Conservation (phyloP, 495 filamentous ascomycete species). For the Talaromyces wortmannii region DNA sequence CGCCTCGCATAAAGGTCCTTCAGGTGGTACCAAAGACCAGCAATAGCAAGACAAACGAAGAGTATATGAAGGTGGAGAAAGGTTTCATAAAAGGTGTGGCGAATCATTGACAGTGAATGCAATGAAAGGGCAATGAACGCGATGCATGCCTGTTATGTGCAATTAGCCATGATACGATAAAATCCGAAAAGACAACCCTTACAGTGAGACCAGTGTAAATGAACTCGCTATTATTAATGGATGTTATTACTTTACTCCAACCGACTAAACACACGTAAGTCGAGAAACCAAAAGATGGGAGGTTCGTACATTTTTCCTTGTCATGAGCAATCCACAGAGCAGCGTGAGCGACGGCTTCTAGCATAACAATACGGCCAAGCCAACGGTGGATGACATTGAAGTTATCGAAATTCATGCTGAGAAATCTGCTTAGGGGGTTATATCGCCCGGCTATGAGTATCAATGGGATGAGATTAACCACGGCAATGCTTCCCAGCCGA, state of each 20-base stretch:
- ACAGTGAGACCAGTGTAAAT: not conserved
- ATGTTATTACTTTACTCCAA: not conserved
- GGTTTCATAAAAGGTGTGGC: conserved; percentile 70
- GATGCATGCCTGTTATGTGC: not conserved
- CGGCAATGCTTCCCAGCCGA: conserved; percentile 62
- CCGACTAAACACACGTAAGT: not conserved
- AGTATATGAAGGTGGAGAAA: conserved; percentile 64
- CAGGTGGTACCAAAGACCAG: conserved; percentile 35
- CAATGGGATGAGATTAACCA: conserved; percentile 71
- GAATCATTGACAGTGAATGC: conserved; percentile 57
- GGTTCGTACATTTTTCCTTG: not conserved
- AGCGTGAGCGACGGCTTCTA: conserved; percentile 64
- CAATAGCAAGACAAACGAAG: conserved; percentile 45
- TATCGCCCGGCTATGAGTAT: conserved; percentile 73
- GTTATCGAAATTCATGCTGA: conserved; percentile 76
- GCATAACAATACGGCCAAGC: conserved; percentile 72
- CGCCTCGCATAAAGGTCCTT: conserved; percentile 34
- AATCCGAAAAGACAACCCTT: not conserved
- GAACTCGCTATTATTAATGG: not conserved
- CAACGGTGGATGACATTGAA: conserved; percentile 83
- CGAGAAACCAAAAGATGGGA: not conserved
- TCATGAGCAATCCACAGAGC: conserved; percentile 39
- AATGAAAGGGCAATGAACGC: conserved; percentile 46
- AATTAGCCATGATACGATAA: not conserved
- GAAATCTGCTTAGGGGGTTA: conserved; percentile 66